Evolutionary conservation across 148 eudicot species (phyloP).

Genomic region (Silene latifolia): DNA sequence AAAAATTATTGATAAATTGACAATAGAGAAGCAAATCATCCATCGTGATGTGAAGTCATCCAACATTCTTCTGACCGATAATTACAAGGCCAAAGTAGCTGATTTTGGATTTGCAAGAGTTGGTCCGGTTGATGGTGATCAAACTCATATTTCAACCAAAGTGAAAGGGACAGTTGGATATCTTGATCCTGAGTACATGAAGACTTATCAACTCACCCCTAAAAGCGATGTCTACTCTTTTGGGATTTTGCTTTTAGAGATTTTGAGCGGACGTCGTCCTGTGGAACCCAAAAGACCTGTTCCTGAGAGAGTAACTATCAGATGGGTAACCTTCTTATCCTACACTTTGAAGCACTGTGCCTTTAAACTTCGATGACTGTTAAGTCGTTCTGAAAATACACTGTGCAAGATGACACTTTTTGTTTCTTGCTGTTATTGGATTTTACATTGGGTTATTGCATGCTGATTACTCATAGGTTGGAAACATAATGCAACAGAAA

Average conservation of each 20-base stretch:
- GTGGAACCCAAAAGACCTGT: constrained; percentile 67
- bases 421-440: neutral
- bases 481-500: neutral
- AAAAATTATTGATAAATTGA: constrained; percentile 8
- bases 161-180: constrained; percentile 98
- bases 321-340: constrained; percentile 64
- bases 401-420: neutral
- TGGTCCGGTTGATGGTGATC: constrained; percentile 61
- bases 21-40: constrained; percentile 83
- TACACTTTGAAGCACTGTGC: neutral
- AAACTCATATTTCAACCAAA: constrained; percentile 84
- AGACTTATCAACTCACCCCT: constrained; percentile 81
- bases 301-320: constrained; percentile 64
- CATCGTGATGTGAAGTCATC: constrained; percentile 98
- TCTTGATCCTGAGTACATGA: constrained; percentile 97
- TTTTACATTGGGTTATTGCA: neutral
- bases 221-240: constrained; percentile 96
- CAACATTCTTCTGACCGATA: constrained; percentile 82
- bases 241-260: constrained; percentile 74
- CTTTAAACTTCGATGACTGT: neutral
- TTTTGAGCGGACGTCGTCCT: constrained; percentile 88
- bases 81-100: constrained; percentile 87
- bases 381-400: neutral
- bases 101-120: constrained; percentile 98
- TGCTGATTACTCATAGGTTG: neutral